These are phyloP conservation scores for Perkinsus olseni DNA, from an alignment of 169 alveolate species.

Conservation along the genomic window DNA sequence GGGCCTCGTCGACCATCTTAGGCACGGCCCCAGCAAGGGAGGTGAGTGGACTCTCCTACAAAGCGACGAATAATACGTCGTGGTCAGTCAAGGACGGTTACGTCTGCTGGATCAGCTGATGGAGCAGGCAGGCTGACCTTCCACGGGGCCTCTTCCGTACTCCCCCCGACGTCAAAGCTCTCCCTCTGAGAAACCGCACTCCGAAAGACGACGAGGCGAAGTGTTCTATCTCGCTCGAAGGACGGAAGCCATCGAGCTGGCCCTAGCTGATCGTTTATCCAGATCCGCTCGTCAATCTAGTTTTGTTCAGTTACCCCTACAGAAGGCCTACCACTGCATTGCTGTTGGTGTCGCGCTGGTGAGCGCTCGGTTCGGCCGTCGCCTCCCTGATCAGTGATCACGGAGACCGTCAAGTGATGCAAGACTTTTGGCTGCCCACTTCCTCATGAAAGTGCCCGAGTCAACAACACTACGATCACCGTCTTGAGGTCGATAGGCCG, in stretches of 20 bases:
- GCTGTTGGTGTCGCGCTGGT: too few relatives aligned
- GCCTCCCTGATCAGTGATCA: too few relatives aligned
- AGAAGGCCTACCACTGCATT: too few relatives aligned
- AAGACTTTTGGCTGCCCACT: neutral
- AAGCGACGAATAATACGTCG: neutral
- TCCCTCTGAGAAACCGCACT: too few relatives aligned
- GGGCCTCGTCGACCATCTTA: neutral
- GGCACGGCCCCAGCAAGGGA: neutral
- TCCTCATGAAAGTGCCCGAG: neutral
- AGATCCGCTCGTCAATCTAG: too few relatives aligned
- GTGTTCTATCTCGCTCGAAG: too few relatives aligned
- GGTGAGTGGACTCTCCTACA: neutral
- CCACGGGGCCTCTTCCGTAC: neutral
- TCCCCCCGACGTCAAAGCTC: neutral
- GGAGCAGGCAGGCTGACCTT: neutral
- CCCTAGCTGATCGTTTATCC: too few relatives aligned
- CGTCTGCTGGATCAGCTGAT: neutral
- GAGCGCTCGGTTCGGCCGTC: too few relatives aligned
- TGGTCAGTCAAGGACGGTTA: neutral
- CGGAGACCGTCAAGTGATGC: too few relatives aligned
- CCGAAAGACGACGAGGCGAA: too few relatives aligned
- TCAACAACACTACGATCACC: neutral
- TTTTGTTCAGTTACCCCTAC: too few relatives aligned
- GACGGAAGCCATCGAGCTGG: too few relatives aligned
- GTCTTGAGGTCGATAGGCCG: neutral